Conservation (phyloP, 2,329 filamentous ascomycete genomes). For the Fusarium continuum region DNA sequence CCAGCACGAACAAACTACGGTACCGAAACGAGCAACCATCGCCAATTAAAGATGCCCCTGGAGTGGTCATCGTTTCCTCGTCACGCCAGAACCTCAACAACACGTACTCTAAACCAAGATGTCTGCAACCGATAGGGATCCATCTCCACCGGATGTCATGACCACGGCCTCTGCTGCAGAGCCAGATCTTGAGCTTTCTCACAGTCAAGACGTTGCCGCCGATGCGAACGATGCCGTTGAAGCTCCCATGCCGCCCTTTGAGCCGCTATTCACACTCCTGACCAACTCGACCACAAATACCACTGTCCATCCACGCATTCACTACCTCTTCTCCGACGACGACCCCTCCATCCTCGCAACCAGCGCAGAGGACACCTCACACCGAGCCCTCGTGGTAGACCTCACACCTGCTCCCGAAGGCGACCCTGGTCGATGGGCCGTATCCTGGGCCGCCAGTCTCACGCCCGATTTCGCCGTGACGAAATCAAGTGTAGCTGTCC, state of each 20-base stretch:
- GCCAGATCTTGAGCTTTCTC: constrained; percentile 23
- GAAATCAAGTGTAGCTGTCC: constrained; percentile 54
- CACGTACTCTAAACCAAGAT: constrained; percentile 23
- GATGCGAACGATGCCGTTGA: constrained; percentile 23
- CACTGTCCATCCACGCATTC: constrained; percentile 84
- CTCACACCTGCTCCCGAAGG: constrained; percentile 52
- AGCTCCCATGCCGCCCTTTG: constrained; percentile 60
- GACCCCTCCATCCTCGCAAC: constrained; percentile 80
- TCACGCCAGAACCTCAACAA: constrained; percentile 11
- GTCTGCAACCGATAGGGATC: constrained; percentile 40
- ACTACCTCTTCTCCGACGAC: constrained; percentile 95
- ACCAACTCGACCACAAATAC: constrained; percentile 77
- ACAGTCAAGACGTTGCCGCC: constrained; percentile 14
- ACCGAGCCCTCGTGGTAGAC: constrained; percentile 66
- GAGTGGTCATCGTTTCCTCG: constrained; percentile 26
- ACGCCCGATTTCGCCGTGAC: constrained; percentile 75
- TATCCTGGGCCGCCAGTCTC: constrained; percentile 77
- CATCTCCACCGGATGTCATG: constrained; percentile 31
- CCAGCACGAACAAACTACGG: constrained; percentile 6
- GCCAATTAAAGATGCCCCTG: constrained; percentile 34
- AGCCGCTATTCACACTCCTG: constrained; percentile 86
- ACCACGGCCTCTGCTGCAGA: constrained; percentile 21
- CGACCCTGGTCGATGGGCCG: constrained; percentile 56
- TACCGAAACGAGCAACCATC: constrained; percentile 1
- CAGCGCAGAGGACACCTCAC: constrained; percentile 53